A percentile compares a stretch with the other conserved stretches of the same genome.
These are phyloP conservation scores for Fusarium aywerte DNA, from an alignment of 2,329 filamentous ascomycete species.

Conservation along the genomic window DNA sequence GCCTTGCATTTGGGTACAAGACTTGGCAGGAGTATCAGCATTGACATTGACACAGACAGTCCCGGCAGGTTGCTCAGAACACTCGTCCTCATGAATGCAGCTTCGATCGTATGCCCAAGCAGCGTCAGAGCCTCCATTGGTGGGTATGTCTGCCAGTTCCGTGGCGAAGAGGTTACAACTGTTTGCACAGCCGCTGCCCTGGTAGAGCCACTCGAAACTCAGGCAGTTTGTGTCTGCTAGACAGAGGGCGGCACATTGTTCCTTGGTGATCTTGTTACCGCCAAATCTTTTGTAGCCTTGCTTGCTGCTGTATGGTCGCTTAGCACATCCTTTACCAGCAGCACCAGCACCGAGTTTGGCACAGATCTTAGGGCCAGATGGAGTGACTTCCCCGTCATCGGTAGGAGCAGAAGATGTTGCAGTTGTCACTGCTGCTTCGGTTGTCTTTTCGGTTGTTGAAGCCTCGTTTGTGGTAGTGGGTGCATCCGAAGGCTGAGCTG, in stretches of 20 bases:
- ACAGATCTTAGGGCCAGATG: constrained; percentile 24
- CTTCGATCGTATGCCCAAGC: constrained; percentile 37
- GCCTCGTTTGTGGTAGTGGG: neutral
- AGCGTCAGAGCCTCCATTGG: constrained; percentile 13
- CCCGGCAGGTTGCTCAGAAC: constrained; percentile 12
- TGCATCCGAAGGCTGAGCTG: neutral
- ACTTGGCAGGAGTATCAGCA: constrained; percentile 30
- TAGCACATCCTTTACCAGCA: constrained; percentile 29
- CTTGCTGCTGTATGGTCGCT: constrained; percentile 33
- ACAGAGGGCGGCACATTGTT: constrained; percentile 38
- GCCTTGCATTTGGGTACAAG: constrained; percentile 23
- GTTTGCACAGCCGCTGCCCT: constrained; percentile 27
- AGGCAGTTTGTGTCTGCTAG: constrained; percentile 27
- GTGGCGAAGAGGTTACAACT: constrained; percentile 28
- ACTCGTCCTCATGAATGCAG: constrained; percentile 26
- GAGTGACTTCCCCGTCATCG: neutral
- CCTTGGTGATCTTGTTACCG: constrained; percentile 23
- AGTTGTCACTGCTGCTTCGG: neutral
- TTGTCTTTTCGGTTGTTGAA: neutral
- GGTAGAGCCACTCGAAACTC: constrained; percentile 38
- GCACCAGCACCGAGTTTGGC: constrained; percentile 23
- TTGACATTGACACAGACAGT: constrained; percentile 34
- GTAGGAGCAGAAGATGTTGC: neutral
- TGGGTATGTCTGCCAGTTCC: constrained; percentile 2
- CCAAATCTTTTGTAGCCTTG: constrained; percentile 32